Evolutionary conservation across 2,329 filamentous ascomycete species (phyloP), one percentile per base, ranked within the genome.

Genomic region (Aspergillus piperis): DNA sequence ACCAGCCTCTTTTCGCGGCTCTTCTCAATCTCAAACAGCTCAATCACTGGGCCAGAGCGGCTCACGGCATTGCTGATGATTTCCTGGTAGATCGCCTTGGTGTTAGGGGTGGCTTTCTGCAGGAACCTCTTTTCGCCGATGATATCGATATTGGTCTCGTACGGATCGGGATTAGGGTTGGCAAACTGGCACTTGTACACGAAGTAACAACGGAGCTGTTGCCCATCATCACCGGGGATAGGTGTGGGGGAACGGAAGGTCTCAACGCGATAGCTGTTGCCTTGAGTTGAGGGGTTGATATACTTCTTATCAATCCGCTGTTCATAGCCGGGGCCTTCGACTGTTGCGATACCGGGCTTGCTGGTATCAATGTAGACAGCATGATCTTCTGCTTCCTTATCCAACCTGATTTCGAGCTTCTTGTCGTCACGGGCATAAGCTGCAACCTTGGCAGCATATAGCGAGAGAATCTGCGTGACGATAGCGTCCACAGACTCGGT

Each of bases 321-420:
- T 81, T 99, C 95, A 76, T 97, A 99, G 61, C 89, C 86, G n/a
- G 95, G 93, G 2, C 95, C 95, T 57, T 84, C 81, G 21, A 90
- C 81, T 50, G 88, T 84, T 61, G 88, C 90, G 69, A 91, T 82
- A 66, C 95, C 95, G 15, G 95, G 94, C 73, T 89, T 90, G 77
- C 93, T 97, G 58, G 95, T 99, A 76, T 99, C 95, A 68, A 99
- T 98, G 81, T 98, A 99, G 73, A 98, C 96, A 61, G 95, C 95
- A 73, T 98, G 95, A 75, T 98, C 95, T 61, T 84, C 81, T 21
- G 92, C 92, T 79, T 99, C 95, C 86, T 97, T 97, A 75, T 98
- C 94, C 44, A 99, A 82, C 64, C 93, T 88, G 70, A 99, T 97
- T 79, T 98, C 93, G 70, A 98, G 86, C 67, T 89, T 89, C 83